phyloP scores from a whole-genome alignment of 257 asterid species.

The Petunia secreta region DNA sequence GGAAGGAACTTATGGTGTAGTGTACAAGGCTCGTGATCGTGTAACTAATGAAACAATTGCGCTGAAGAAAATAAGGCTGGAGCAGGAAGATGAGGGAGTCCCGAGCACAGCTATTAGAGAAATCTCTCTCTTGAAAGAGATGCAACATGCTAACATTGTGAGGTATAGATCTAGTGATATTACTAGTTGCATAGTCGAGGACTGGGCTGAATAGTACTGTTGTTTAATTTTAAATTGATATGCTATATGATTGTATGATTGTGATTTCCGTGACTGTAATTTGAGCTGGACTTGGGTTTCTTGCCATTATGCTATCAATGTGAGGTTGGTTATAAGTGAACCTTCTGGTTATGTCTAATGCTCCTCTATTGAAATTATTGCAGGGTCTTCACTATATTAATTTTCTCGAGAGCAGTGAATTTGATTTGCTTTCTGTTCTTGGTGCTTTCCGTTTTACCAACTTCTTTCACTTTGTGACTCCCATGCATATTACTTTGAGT shows the following conservation, averaged over 20 bases:
- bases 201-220: too few species aligned
- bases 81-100: slow-evolving; percentile 99
- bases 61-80: slow-evolving; percentile 91
- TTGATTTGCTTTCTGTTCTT: background rate
- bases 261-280: background rate
- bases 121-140: slow-evolving; percentile 95
- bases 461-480: slow-evolving; percentile 10
- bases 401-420: background rate
- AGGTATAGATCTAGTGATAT: slow-evolving; percentile 45
- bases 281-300: background rate
- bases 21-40: slow-evolving; percentile 92
- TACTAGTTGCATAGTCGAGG: background rate
- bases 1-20: slow-evolving; percentile 97
- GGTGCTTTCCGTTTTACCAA: background rate
- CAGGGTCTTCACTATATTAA: background rate
- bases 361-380: background rate
- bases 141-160: slow-evolving; percentile 95
- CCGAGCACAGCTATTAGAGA: slow-evolving; percentile 98
- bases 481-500: slow-evolving; percentile 18
- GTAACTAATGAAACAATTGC: slow-evolving; percentile 89
- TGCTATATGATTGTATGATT: background rate
- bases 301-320: background rate
- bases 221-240: too few species aligned
- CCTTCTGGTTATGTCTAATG: background rate
- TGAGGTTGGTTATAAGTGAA: background rate